Base-by-base conservation (phyloP, 2,329 filamentous ascomycete genomes). In the Paraphoma chrysanthemicola region DNA sequence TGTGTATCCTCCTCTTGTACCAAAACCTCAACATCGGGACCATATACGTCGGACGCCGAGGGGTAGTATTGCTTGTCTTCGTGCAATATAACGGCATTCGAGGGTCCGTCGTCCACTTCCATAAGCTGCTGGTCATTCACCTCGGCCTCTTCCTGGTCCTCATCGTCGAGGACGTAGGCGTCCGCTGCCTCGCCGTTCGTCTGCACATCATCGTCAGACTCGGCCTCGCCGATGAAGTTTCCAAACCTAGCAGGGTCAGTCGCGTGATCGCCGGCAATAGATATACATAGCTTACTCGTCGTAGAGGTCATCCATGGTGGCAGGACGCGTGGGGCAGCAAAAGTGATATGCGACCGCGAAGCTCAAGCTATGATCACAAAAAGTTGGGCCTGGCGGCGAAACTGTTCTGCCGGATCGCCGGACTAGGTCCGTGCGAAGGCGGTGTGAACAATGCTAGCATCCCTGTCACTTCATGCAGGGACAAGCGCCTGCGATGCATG, bases 31-130 rank as follows among this genome's bases (percentile, higher is more conserved):
- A 99, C 95, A 79, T 95, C 93, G 68, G 88, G 85, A 50, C 95
- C 95, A 75, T 98, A 99, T 42, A 97, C 89, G 77, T 99, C 95
- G 73, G 94, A 89, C 54, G 95, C 95, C n/a, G 93, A 97, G 30
- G 95, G 95, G 75, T 99, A 99, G 79, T 99, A 99, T 76, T 98
- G 95, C 78, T 99, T 99, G 81, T 99, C 95, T 83, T 99, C 95
- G 80, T 99, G 95, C 44, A 99, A 86, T 55, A 99, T 86, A n/a
- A 99, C 93, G 49, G 95, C 94, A 77, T 98, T 99, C 5, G 93
- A 97, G 3, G 94, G 91, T 12, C 91, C 93, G 47, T 93, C 90
- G 74, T 98, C 94, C 43, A 98, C 81, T 71, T 98, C 92, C 94
- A 99, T 98, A 68, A 95, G 81, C 79, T 97, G 91, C 75, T 96